Percentiles rank a stretch among this genome's conserved stretches.
Conservation (phyloP, 75 land plant genomes). For the Pinus albicaulis region DNA sequence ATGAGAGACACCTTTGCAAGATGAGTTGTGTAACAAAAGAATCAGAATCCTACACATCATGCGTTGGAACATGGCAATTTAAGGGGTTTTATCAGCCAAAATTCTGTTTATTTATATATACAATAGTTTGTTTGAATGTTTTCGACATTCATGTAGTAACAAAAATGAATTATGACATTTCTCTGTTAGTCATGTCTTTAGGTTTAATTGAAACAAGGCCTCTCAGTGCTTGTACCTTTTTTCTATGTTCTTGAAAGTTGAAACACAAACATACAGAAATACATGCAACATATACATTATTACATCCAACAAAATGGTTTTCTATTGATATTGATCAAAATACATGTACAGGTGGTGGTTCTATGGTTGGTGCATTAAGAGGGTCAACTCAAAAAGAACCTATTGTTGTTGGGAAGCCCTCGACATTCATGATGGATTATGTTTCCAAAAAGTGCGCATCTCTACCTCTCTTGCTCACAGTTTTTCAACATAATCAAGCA, state of each 20-base stretch:
- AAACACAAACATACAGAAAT: not conserved
- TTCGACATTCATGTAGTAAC: too few species aligned
- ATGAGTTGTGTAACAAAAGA: too few species aligned
- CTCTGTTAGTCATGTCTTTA: not conserved
- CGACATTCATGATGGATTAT: conserved; percentile 80
- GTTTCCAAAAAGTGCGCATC: conserved; percentile 44
- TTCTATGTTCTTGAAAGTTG: not conserved
- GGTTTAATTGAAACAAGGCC: not conserved
- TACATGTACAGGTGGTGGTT: conserved; percentile 55
- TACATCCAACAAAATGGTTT: not conserved
- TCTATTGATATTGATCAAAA: too few species aligned
- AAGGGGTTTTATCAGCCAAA: too few species aligned
- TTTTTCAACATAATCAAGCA: not conserved
- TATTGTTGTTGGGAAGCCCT: conserved; percentile 66
- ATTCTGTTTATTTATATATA: too few species aligned
- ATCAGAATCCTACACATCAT: too few species aligned
- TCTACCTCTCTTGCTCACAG: not conserved
- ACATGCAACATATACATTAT: too few species aligned
- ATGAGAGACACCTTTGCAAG: too few species aligned
- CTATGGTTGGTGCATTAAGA: conserved; percentile 68
- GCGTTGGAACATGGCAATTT: too few species aligned
- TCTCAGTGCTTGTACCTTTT: not conserved
- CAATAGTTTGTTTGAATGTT: too few species aligned
- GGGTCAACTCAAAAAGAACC: conserved; percentile 72
- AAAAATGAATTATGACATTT: not conserved